Percentiles rank a stretch among this genome's conserved stretches.
Evolutionary conservation across 305 asterid species (phyloP).

Genomic region (Fraxinus sp.): DNA sequence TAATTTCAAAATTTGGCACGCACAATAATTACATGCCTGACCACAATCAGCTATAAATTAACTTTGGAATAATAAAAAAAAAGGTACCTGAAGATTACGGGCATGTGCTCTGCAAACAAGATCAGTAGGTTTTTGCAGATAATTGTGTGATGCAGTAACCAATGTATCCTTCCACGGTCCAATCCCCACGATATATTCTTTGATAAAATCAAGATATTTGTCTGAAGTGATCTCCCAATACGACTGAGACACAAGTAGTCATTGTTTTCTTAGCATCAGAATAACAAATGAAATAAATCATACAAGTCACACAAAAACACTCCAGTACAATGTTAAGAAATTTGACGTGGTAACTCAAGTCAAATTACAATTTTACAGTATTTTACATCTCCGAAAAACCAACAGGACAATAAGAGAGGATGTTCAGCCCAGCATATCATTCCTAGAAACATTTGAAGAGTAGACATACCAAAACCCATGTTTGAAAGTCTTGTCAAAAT

Average conservation of each 20-base stretch:
- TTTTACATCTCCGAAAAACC: not conserved
- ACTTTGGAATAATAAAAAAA: not conserved
- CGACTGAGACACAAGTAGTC: slow-evolving; percentile 46
- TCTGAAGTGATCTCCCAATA: slow-evolving; percentile 88
- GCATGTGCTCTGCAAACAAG: slow-evolving; percentile 91
- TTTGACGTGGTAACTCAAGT: not conserved
- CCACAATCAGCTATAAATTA: not conserved
- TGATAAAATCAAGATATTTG: slow-evolving; percentile 69
- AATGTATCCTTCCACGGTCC: slow-evolving; percentile 96
- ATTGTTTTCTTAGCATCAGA: slow-evolving; percentile 13
- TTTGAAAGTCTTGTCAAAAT: not conserved
- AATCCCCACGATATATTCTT: slow-evolving; percentile 78
- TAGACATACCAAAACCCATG: not conserved
- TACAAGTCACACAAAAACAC: not conserved
- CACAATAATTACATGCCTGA: not conserved
- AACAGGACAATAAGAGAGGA: not conserved
- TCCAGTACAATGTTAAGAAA: not conserved
- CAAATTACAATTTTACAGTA: not conserved
- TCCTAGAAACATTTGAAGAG: not conserved
- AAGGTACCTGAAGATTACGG: slow-evolving; percentile 80
- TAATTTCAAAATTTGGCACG: not conserved
- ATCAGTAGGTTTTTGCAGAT: slow-evolving; percentile 59
- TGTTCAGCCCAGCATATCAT: not conserved
- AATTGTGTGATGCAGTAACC: slow-evolving; percentile 52
- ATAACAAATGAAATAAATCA: not conserved